Evolutionary conservation across 192 early-diverging fungal genomes (phyloP).

Genomic region (Coemansia sp.): DNA sequence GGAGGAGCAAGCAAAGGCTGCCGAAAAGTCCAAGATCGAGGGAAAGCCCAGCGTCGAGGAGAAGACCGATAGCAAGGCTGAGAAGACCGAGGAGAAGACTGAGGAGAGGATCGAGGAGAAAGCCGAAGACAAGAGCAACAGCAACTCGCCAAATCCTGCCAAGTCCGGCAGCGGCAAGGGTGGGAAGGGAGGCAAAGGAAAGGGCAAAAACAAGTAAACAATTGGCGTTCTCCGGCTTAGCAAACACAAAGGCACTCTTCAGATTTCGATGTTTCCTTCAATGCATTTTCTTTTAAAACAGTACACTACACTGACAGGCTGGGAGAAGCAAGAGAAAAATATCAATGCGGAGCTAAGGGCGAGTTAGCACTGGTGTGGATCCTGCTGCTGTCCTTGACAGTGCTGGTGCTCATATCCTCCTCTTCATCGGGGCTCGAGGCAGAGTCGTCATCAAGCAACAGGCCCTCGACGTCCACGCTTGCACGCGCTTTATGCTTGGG

Average conservation of each 20-base stretch:
- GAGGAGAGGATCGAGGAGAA: conserved; percentile 17
- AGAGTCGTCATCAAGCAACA: conserved; percentile 41
- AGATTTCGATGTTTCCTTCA: background rate
- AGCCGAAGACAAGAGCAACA: conserved; percentile 10
- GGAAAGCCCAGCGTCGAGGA: conserved; percentile 39
- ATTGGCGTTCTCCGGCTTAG: too few relatives aligned
- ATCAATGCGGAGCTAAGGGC: background rate
- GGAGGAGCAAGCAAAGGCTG: conserved; percentile 5
- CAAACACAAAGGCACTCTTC: too few relatives aligned
- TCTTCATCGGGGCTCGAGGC: conserved; percentile 49
- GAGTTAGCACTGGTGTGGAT: background rate
- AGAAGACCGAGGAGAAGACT: conserved; percentile 51
- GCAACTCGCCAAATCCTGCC: conserved; percentile 21
- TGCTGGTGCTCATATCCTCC: conserved; percentile 12
- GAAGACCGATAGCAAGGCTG: conserved; percentile 24
- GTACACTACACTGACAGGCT: too few relatives aligned
- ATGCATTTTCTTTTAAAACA: background rate
- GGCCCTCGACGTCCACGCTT: conserved; percentile 20
- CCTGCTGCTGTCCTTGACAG: background rate
- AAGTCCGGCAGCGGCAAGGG: background rate
- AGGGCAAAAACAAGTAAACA: conserved; percentile 6
- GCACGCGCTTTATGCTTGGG: conserved; percentile 5
- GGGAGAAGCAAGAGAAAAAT: background rate
- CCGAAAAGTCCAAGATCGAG: conserved; percentile 29
- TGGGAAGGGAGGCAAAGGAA: conserved; percentile 1